These are phyloP conservation scores for Nevesoporus exiguus DNA, from an alignment of 768 basidiomycete genomes.

Conservation along the genomic window DNA sequence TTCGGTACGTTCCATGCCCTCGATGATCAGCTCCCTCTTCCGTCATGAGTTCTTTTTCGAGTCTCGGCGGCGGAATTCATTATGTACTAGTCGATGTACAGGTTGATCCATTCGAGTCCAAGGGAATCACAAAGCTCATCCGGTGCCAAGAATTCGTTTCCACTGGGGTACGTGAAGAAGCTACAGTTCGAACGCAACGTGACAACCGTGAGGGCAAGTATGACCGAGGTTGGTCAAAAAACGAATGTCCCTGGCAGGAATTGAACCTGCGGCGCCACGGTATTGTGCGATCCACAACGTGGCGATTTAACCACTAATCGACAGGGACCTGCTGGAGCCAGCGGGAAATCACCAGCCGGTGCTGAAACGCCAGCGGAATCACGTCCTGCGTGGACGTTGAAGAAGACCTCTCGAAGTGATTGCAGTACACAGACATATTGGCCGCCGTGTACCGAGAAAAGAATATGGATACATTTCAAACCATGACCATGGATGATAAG, in stretches of 20 bases:
- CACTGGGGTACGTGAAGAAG: background rate
- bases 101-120: background rate
- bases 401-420: too few species aligned
- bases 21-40: background rate
- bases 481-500: too few species aligned
- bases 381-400: too few species aligned
- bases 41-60: background rate
- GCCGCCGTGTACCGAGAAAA: background rate
- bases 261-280: slow-evolving; percentile 39
- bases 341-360: background rate
- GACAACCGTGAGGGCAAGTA: background rate
- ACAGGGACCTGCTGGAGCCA: slow-evolving; percentile 29
- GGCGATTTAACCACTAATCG: slow-evolving; percentile 44
- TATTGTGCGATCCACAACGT: slow-evolving; percentile 36
- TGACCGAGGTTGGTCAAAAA: slow-evolving; percentile 2
- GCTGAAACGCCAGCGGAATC: background rate
- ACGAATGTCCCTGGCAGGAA: slow-evolving; percentile 37
- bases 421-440: background rate
- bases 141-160: background rate
- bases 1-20: background rate
- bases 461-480: background rate
- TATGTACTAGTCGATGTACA: background rate
- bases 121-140: background rate
- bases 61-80: background rate
- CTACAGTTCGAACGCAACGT: background rate